These are phyloP conservation scores for Saccharomycopsis sp. DNA, from an alignment of 805 yeast species.

Conservation along the genomic window DNA sequence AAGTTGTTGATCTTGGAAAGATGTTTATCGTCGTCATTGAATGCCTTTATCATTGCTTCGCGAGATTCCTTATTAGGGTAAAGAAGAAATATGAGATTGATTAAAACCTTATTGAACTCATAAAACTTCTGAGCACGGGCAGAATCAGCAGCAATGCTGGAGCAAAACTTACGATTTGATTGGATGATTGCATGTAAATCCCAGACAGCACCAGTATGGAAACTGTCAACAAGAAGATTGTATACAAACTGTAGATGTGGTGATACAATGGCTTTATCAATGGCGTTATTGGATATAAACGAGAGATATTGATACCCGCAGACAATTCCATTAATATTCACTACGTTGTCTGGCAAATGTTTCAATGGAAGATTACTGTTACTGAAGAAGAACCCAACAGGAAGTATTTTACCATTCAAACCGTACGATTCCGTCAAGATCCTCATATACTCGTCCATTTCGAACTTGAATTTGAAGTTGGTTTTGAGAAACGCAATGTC, in stretches of 20 bases:
- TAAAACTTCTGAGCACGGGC: conserved; percentile 4
- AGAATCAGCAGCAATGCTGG: conserved; percentile 3
- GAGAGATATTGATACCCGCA: conserved; percentile 15
- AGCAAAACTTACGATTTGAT: conserved; percentile 5
- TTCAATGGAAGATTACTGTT: conserved; percentile 6
- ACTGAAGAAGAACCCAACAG: conserved; percentile 5
- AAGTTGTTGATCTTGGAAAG: conserved; percentile 14
- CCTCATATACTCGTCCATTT: conserved; percentile 13
- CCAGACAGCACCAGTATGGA: conserved; percentile 18
- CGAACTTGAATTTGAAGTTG: conserved; percentile 19
- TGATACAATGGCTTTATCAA: background rate
- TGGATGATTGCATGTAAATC: conserved; percentile 19
- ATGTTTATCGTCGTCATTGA: conserved; percentile 15
- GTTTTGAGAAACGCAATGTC: conserved; percentile 17
- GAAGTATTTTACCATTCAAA: conserved; percentile 10
- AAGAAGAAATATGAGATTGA: conserved; percentile 13
- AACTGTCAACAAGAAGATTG: conserved; percentile 10
- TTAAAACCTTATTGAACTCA: conserved; percentile 12
- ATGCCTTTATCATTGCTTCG: conserved; percentile 13
- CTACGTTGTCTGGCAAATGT: background rate
- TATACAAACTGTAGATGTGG: conserved; percentile 16
- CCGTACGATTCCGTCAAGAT: conserved; percentile 12
- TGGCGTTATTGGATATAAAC: conserved; percentile 14
- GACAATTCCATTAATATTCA: conserved; percentile 11
- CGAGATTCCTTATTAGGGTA: conserved; percentile 6